These are phyloP conservation scores for Babesia ovis DNA, from an alignment of 169 alveolate genomes.

Conservation along the genomic window DNA sequence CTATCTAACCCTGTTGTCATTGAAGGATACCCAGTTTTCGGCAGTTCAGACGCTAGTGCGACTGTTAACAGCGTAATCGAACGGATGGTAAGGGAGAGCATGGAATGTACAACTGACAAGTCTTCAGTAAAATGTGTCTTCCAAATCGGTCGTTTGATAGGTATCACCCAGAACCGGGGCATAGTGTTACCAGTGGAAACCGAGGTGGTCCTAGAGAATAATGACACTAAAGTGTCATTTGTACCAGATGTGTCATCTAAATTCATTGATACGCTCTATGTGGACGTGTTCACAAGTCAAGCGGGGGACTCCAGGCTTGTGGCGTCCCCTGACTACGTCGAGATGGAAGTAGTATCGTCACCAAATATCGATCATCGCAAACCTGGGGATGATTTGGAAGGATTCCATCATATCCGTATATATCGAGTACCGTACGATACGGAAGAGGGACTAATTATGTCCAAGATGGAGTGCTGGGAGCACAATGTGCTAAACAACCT, in stretches of 20 bases:
- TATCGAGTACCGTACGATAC: slow-evolving; percentile 43
- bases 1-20: slow-evolving; percentile 45
- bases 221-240: slow-evolving; percentile 34
- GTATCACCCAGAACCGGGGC: slow-evolving; percentile 44
- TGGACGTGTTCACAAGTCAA: slow-evolving; percentile 56
- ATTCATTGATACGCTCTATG: slow-evolving; percentile 49
- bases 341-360: slow-evolving; percentile 40
- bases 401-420: slow-evolving; percentile 47
- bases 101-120: slow-evolving; percentile 55
- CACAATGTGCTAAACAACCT: slow-evolving; percentile 41
- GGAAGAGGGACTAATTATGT: slow-evolving; percentile 28
- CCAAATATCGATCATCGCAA: slow-evolving; percentile 15
- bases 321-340: slow-evolving; percentile 43
- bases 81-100: slow-evolving; percentile 44
- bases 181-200: slow-evolving; percentile 64
- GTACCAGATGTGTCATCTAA: slow-evolving; percentile 43
- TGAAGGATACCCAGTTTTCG: slow-evolving; percentile 44
- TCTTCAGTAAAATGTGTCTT: slow-evolving; percentile 19
- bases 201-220: slow-evolving; percentile 49
- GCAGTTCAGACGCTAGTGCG: slow-evolving; percentile 10
- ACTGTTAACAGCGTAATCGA: slow-evolving; percentile 24
- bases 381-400: slow-evolving; percentile 34
- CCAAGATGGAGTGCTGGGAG: slow-evolving; percentile 19
- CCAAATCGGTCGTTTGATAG: slow-evolving; percentile 53
- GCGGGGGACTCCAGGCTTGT: slow-evolving; percentile 41